Base-by-base conservation (phyloP, 2,329 filamentous ascomycete species). In the Aspergillus cejpii region DNA sequence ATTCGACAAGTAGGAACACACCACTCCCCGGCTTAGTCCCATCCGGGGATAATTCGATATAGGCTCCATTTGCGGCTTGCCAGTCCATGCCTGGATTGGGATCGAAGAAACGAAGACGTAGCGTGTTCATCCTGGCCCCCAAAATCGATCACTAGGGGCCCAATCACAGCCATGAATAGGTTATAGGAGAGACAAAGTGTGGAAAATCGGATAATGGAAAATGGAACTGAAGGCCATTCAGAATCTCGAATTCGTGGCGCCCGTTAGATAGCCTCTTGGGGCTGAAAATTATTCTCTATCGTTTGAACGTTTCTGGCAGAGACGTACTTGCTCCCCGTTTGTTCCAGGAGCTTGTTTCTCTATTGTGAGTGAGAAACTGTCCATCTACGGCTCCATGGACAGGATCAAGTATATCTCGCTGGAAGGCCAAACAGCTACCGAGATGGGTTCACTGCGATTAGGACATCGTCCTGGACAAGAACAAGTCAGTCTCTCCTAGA, bases 221-320 rank as follows among this genome's bases (percentile, higher is more conserved):
- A 34, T 20, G 7, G 11, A 34, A 19, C 11, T 8, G 10, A 20
- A 17, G 3, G 17, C 37, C 41, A 31, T 45, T 27, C 39, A 33
- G 29, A 19, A n/a, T n/a, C n/a, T n/a, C n/a, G n/a, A n/a, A n/a
- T n/a, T 31, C 26, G 41, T 47, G 39, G 43, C 44, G 46, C 45
- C 45, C 46, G 33, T 45, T 45, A 48, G 33, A 44, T 45, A 48
- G 39, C 39, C 38, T 46, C 34, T 33, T 54, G 53, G 53, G 53
- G 51, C 51, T 52, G 49, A 51, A 54, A 48, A 52, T 20, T 34
- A 34, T 20, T 20, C 31, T 20, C 37, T 26, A 12, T 39, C 19
- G 5, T 23, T n/a, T 19, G n/a, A 19, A 23, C 4, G 5, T 24
- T 24, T n/a, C n/a, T n/a, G n/a, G n/a, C n/a, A 38, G n/a, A 24